These are phyloP conservation scores for Beauveria bassiana DNA, from an alignment of 2,329 filamentous ascomycete genomes.

Conservation along the genomic window DNA sequence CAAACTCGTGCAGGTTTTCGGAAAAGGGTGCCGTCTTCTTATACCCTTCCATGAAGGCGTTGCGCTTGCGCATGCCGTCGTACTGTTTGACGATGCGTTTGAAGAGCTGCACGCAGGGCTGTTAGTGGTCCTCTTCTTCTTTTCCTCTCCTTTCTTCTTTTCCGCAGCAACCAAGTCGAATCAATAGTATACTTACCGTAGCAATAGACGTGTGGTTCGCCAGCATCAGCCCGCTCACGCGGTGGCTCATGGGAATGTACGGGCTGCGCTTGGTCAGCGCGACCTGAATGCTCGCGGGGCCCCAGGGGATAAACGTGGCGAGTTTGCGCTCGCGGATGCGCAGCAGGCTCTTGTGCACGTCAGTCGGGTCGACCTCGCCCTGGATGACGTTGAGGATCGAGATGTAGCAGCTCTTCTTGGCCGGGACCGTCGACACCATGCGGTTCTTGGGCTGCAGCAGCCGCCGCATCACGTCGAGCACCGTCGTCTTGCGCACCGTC, in stretches of 20 bases:
- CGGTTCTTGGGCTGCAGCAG: conserved; percentile 96
- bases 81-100: conserved; percentile 90
- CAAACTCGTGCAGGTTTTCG: conserved; percentile 88
- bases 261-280: conserved; percentile 94
- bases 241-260: conserved; percentile 87
- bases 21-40: conserved; percentile 92
- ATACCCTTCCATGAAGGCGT: conserved; percentile 93
- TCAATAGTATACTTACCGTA: conserved; percentile 47
- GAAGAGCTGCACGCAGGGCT: conserved; percentile 53
- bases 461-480: conserved; percentile 93
- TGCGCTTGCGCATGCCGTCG: conserved; percentile 88
- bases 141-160: no score
- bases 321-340: conserved; percentile 90
- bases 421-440: conserved; percentile 94
- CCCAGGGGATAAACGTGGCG: conserved; percentile 97
- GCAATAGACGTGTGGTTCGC: conserved; percentile 97
- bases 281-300: conserved; percentile 94
- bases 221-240: conserved; percentile 93
- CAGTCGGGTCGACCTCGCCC: conserved; percentile 94
- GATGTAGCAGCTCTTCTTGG: conserved; percentile 98
- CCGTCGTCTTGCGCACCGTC: conserved; percentile 95
- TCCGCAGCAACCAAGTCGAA: no score
- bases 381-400: conserved; percentile 98
- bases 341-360: conserved; percentile 95
- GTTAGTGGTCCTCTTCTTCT: no score